phyloP scores from a whole-genome alignment of 345 rosid species.

The Eucalyptus cloeziana region DNA sequence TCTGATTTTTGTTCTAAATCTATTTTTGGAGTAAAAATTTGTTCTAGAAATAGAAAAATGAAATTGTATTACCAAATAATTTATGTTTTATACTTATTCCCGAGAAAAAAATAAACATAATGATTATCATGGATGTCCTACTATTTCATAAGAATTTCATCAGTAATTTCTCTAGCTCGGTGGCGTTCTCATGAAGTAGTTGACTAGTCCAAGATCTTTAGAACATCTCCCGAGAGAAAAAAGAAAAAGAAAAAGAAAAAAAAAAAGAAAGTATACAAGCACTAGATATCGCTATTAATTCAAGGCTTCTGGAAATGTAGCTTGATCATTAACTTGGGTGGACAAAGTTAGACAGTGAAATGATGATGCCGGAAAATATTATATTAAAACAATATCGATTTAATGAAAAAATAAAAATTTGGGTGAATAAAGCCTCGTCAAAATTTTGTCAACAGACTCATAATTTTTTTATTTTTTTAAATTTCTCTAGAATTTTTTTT shows the following conservation, averaged over 20 bases:
- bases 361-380: neutral
- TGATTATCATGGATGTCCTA: accelerated
- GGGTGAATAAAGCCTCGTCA: neutral
- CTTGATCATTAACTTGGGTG: neutral
- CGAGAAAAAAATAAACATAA: accelerated
- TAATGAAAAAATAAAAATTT: too few relatives aligned
- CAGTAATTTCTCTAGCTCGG: neutral
- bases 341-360: neutral
- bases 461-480: too few relatives aligned
- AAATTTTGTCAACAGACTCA: neutral
- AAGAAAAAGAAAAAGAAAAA: too few relatives aligned
- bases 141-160: too few relatives aligned
- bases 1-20: accelerated
- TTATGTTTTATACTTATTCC: too few relatives aligned
- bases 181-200: neutral
- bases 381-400: too few relatives aligned
- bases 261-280: neutral
- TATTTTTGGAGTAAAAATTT: too few relatives aligned
- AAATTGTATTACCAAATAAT: too few relatives aligned
- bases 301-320: neutral
- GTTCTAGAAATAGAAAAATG: too few relatives aligned
- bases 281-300: neutral
- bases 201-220: neutral
- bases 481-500: too few relatives aligned
- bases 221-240: neutral